A percentile compares a stretch with the other conserved stretches of the same genome.
Evolutionary conservation across 371 early-diverging fungal genomes (phyloP).

Genomic region (Mucor circinelloides): DNA sequence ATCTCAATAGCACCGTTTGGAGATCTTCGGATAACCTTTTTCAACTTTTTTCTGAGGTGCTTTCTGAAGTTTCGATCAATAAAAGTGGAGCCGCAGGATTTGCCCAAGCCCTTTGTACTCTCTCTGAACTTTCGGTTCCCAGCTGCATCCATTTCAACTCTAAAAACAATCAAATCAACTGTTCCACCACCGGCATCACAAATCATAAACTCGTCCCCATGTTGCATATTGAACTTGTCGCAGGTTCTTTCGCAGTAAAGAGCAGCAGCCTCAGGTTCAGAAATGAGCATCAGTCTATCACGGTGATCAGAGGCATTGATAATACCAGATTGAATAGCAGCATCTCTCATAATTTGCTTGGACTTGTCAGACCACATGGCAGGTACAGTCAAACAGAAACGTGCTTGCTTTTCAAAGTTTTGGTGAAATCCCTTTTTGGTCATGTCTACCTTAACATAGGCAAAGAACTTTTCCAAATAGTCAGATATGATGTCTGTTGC

Average conservation of each 20-base stretch:
- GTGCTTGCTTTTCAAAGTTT: conserved; percentile 36
- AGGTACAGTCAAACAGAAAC: conserved; percentile 55
- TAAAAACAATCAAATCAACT: conserved; percentile 59
- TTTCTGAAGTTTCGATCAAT: conserved; percentile 58
- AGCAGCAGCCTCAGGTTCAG: conserved; percentile 66
- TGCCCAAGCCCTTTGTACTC: conserved; percentile 57
- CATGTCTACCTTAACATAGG: conserved; percentile 51
- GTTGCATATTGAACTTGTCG: conserved; percentile 56
- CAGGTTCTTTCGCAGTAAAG: conserved; percentile 63
- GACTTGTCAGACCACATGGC: conserved; percentile 68
- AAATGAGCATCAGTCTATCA: conserved; percentile 58
- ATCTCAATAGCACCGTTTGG: conserved; percentile 24
- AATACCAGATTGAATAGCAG: conserved; percentile 54
- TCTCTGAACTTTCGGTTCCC: conserved; percentile 50
- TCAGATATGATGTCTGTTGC: conserved; percentile 53
- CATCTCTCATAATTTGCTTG: conserved; percentile 63
- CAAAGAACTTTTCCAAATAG: conserved; percentile 54
- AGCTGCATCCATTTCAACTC: conserved; percentile 33
- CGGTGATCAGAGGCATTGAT: conserved; percentile 52
- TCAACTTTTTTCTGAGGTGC: conserved; percentile 50
- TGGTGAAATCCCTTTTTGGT: conserved; percentile 44
- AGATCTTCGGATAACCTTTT: conserved; percentile 27
- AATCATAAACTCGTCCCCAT: conserved; percentile 63
- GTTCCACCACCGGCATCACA: conserved; percentile 70
- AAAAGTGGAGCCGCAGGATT: conserved; percentile 61